phyloP scores from a whole-genome alignment of 345 rosid species.

The Eucalyptus regnans region DNA sequence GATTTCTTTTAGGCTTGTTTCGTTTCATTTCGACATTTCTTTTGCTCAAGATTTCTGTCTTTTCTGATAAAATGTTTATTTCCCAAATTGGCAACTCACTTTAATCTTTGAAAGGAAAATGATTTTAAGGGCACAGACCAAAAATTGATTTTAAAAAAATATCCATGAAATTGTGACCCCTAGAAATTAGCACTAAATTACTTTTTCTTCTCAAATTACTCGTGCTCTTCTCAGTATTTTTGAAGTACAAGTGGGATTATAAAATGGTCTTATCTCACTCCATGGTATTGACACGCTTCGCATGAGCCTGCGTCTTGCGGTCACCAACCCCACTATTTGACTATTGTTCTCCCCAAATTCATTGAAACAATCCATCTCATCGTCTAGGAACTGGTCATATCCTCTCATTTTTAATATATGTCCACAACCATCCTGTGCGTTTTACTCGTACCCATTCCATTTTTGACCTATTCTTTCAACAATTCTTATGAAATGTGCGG shows the following conservation, averaged over 20 bases:
- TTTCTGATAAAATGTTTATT: no score
- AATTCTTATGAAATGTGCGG: neutral
- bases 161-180: neutral
- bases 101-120: no score
- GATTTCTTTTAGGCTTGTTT: neutral
- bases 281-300: neutral
- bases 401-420: no score
- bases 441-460: neutral
- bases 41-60: neutral
- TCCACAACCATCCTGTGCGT: no score
- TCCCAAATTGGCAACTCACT: neutral
- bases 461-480: neutral
- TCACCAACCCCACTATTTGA: neutral
- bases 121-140: neutral
- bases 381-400: neutral
- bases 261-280: neutral
- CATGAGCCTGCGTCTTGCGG: neutral
- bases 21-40: no score
- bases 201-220: neutral
- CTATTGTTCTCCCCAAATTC: neutral
- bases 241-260: neutral
- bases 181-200: neutral
- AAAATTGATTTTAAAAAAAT: neutral
- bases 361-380: neutral
- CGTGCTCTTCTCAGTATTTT: neutral